A percentile compares a stretch with the other conserved stretches of the same genome.
phyloP scores from a whole-genome alignment of 768 basidiomycete genomes.

The Trametes sanguinea region DNA sequence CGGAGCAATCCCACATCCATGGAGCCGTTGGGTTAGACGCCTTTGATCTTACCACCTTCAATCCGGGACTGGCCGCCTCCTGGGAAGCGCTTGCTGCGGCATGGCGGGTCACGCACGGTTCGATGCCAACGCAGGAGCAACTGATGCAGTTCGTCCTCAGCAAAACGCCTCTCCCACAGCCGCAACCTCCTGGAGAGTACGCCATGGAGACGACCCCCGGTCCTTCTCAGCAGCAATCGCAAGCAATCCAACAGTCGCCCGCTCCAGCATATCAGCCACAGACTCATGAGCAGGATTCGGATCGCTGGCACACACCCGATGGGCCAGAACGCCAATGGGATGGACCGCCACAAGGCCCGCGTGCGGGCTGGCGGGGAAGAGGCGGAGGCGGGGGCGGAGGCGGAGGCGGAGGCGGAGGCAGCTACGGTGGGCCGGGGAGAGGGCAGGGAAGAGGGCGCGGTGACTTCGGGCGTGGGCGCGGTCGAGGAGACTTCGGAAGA shows the following conservation, averaged over 20 bases:
- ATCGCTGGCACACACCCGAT: background rate
- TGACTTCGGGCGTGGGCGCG: slow-evolving; percentile 9
- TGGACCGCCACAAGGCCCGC: background rate
- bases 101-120: slow-evolving; percentile 72
- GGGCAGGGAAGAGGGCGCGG: slow-evolving; percentile 34
- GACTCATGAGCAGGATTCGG: background rate
- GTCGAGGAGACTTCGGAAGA: slow-evolving; percentile 4
- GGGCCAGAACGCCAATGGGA: slow-evolving; percentile 4
- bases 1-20: background rate
- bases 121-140: slow-evolving; percentile 70
- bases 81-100: slow-evolving; percentile 83
- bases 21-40: slow-evolving; percentile 52
- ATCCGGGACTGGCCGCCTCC: slow-evolving; percentile 69
- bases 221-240: background rate
- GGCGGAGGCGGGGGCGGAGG: background rate
- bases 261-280: background rate
- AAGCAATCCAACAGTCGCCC: background rate
- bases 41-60: slow-evolving; percentile 73
- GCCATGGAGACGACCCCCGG: background rate
- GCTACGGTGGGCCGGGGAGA: slow-evolving; percentile 4
- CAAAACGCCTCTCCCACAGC: background rate
- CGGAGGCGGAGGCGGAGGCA: background rate
- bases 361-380: slow-evolving; percentile 27
- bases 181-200: background rate
- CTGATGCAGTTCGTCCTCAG: slow-evolving; percentile 71